Conservation (phyloP, 108 stramenopile genomes). For the Cyclotella atomus region DNA sequence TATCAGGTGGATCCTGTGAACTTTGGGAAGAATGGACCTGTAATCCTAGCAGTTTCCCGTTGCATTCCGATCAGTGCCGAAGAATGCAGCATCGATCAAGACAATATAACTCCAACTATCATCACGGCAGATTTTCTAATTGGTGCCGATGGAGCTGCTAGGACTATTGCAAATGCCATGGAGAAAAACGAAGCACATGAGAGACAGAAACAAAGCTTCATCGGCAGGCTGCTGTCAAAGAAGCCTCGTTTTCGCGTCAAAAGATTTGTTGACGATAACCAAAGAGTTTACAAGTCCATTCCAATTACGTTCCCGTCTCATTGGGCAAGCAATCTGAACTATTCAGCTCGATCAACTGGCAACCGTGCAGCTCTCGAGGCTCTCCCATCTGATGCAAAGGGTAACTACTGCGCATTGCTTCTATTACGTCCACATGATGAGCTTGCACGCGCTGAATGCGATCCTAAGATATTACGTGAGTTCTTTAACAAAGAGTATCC, state of each 20-base stretch:
- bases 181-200: conserved; percentile 17
- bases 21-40: conserved; percentile 35
- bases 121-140: conserved; percentile 39
- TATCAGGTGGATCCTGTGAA: conserved; percentile 34
- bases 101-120: neutral
- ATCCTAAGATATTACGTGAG: conserved; percentile 40
- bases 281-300: conserved; percentile 63
- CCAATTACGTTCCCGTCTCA: conserved; percentile 51
- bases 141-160: conserved; percentile 44
- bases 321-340: conserved; percentile 60
- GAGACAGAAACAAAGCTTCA: neutral
- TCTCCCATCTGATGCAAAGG: conserved; percentile 50
- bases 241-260: conserved; percentile 18
- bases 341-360: conserved; percentile 37
- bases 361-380: conserved; percentile 61
- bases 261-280: conserved; percentile 44
- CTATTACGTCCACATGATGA: conserved; percentile 54
- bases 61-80: conserved; percentile 26
- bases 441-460: conserved; percentile 29
- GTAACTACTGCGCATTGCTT: conserved; percentile 58
- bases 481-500: conserved; percentile 57
- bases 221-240: neutral
- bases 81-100: conserved; percentile 25
- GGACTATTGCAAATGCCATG: conserved; percentile 47
- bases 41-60: conserved; percentile 20